Evolutionary conservation across 2,329 filamentous ascomycete genomes (phyloP).

Genomic region (Pseudogymnoascus sp.): DNA sequence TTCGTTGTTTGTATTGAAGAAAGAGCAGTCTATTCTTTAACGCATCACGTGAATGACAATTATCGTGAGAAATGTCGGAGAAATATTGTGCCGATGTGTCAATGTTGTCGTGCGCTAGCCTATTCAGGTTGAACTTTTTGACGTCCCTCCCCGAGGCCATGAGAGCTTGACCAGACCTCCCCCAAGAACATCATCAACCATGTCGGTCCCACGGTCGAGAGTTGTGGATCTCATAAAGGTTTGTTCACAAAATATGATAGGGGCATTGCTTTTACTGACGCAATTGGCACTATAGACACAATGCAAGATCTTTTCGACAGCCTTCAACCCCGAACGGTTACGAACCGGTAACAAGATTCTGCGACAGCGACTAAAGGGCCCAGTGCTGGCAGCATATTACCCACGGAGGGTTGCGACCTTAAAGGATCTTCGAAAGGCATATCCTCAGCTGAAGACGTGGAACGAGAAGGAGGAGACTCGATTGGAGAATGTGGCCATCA

Average conservation of each 20-base stretch:
- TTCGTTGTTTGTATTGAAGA: not conserved
- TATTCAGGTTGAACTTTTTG: constrained; percentile 8
- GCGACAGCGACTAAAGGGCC: constrained; percentile 79
- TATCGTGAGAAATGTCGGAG: constrained; percentile 1
- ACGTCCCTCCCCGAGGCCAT: constrained; percentile 2
- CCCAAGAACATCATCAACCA: constrained; percentile 32
- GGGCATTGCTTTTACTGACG: not conserved
- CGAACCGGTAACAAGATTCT: constrained; percentile 89
- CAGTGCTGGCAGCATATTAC: constrained; percentile 78
- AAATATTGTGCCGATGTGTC: not conserved
- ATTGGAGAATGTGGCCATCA: constrained; percentile 61
- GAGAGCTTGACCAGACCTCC: constrained; percentile 3
- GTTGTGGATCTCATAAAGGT: constrained; percentile 74
- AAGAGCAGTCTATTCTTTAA: not conserved
- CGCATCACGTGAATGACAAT: not conserved
- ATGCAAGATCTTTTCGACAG: constrained; percentile 86
- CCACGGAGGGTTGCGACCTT: constrained; percentile 58
- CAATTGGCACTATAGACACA: constrained; percentile 51
- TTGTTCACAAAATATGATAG: constrained; percentile 13
- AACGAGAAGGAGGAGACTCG: constrained; percentile 75
- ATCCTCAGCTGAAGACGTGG: constrained; percentile 55
- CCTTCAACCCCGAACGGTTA: constrained; percentile 75
- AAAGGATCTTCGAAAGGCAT: constrained; percentile 60
- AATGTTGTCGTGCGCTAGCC: not conserved
- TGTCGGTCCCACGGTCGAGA: constrained; percentile 54